phyloP scores from a whole-genome alignment of 768 basidiomycete genomes.

The Hypholoma fasciculare region DNA sequence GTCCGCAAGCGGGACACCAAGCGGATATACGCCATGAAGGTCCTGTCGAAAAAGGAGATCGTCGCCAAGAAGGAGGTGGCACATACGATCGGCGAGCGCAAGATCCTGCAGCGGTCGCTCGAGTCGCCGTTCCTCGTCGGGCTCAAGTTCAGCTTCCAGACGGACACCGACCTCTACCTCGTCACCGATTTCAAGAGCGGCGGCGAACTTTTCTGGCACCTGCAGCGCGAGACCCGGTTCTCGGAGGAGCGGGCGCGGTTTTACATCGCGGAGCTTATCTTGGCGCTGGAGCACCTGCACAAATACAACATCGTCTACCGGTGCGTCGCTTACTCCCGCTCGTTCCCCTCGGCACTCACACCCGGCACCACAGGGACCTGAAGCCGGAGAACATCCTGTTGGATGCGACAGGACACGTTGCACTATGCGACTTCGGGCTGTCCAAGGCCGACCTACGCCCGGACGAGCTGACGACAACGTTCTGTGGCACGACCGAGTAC shows the following conservation, averaged over 20 bases:
- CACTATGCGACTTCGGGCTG: slow-evolving; percentile 96
- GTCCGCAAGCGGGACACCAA: slow-evolving; percentile 98
- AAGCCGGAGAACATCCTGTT: slow-evolving; percentile 99
- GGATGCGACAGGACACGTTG: slow-evolving; percentile 97
- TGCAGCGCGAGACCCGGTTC: slow-evolving; percentile 95
- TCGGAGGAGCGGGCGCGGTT: slow-evolving; percentile 92
- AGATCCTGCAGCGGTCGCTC: slow-evolving; percentile 91
- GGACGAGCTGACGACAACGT: slow-evolving; percentile 97
- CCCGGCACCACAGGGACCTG: slow-evolving; percentile 61
- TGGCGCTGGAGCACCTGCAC: slow-evolving; percentile 96
- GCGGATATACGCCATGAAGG: slow-evolving; percentile 99
- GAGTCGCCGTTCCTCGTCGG: slow-evolving; percentile 98
- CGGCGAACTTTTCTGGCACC: slow-evolving; percentile 97
- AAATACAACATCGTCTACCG: slow-evolving; percentile 96
- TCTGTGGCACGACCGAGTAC: slow-evolving; percentile 98
- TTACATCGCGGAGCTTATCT: slow-evolving; percentile 93
- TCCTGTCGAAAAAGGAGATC: slow-evolving; percentile 98
- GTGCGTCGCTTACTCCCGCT: slow-evolving; percentile 37
- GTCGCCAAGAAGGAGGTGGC: slow-evolving; percentile 99
- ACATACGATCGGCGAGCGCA: slow-evolving; percentile 98
- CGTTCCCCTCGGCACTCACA: slow-evolving; percentile 1
- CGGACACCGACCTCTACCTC: slow-evolving; percentile 90
- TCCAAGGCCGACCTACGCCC: slow-evolving; percentile 94
- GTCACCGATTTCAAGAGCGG: slow-evolving; percentile 99
- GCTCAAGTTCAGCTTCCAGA: slow-evolving; percentile 98